Percentiles rank a stretch among this genome's conserved stretches.
Evolutionary conservation across 2,329 filamentous ascomycete genomes (phyloP).

Genomic region (Sporothrix humicola): DNA sequence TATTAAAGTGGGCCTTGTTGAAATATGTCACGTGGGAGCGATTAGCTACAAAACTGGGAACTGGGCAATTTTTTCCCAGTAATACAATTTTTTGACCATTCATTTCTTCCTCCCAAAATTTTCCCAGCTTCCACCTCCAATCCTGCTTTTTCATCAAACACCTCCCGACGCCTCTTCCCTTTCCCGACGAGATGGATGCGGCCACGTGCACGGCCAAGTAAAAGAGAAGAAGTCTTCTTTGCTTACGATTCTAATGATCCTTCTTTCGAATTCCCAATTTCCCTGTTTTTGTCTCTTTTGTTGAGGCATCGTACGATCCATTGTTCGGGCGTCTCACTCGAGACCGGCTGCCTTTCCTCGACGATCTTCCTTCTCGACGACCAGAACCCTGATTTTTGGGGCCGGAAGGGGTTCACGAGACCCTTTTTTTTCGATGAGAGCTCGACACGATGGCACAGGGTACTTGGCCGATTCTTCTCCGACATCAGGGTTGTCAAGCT

Average conservation of each 20-base stretch:
- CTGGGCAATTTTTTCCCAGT: background rate
- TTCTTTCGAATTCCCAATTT: background rate
- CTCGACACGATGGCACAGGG: background rate
- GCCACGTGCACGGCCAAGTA: background rate
- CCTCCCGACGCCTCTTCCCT: background rate
- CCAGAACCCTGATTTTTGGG: constrained; percentile 10
- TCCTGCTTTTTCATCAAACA: background rate
- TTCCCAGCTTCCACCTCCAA: background rate
- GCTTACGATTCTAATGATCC: background rate
- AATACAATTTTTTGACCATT: background rate
- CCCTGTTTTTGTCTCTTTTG: background rate
- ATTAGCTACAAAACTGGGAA: constrained; percentile 20
- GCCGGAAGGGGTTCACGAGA: background rate
- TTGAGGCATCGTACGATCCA: background rate
- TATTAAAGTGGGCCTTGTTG: background rate
- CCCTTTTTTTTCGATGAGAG: background rate
- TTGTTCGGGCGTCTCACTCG: background rate
- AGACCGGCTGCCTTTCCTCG: background rate
- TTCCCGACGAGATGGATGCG: background rate
- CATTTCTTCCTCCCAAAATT: background rate
- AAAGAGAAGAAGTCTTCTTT: background rate
- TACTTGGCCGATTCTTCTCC: background rate
- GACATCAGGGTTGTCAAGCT: too few species aligned
- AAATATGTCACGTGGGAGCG: constrained; percentile 11
- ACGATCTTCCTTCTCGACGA: background rate